Evolutionary conservation across 176 grass and related monocot genomes (phyloP), one percentile per base, ranked within the genome.

Genomic region (Luzula sylvatica): DNA sequence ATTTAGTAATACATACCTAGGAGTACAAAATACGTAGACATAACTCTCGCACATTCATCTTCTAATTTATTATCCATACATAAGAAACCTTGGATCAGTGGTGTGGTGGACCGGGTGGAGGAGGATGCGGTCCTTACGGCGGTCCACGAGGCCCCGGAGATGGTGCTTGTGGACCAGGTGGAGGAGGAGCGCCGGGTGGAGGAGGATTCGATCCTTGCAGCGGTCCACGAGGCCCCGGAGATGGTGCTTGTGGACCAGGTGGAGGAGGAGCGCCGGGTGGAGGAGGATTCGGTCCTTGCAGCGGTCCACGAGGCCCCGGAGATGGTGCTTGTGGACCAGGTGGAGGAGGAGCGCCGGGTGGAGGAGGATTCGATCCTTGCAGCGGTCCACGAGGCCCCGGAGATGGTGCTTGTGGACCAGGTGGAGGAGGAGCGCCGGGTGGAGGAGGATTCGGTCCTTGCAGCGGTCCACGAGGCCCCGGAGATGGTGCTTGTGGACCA

Each of bases 261-360:
- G 61, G 61, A 2, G 40, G 12, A 2, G 57, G 38, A 22, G n/a
- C n/a, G n/a, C n/a, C n/a, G 46, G 15, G 46, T 7, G 46, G 15
- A 4, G 64, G 64, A 26, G 15, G 63, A 14, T 20, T 27, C 44
- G 26, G 63, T 1, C 17, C 63, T 11, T 67, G 47, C 27, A 45
- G 29, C 3, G 58, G 58, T 22, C 32, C 30, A 26, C 25, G 38
- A 15, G 15, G 50, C 18, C 44, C 42, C 5, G 64, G 62, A 38
- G 62, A 28, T 17, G 63, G 35, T 8, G 46, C 26, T 5, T 17
- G 64, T 8, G 14, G 29, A 42, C 17, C 29, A 17, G 42, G 28
- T 19, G 44, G 44, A 8, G 44, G 56, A 2, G 21, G 57, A 8
- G 55, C 16, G 2, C 43, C 43, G 8, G 61, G 42, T 13, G 45